Evolutionary conservation across 257 asterid genomes (phyloP).

Genomic region (Lycium ferocissimum): DNA sequence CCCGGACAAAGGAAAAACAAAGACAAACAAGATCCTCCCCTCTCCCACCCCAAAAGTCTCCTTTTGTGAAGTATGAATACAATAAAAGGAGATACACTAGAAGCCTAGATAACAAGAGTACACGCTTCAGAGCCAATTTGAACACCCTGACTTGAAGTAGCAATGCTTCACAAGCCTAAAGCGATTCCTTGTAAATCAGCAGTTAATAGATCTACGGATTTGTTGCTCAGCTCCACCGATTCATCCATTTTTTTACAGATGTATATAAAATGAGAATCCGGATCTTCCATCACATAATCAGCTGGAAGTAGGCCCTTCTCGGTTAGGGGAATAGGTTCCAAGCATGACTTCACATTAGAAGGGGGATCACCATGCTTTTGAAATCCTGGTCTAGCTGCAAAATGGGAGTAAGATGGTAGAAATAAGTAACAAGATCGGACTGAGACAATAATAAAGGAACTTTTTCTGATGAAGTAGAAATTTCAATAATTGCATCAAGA

Average conservation of each 20-base stretch:
- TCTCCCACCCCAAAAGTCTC: background rate
- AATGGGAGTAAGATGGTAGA: conserved; percentile 22
- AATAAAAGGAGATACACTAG: background rate
- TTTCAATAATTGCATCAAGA: too few relatives aligned
- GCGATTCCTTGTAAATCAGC: conserved; percentile 37
- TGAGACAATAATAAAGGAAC: background rate
- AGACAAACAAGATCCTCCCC: background rate
- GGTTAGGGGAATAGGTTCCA: conserved; percentile 72
- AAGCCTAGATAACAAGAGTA: background rate
- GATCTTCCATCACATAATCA: conserved; percentile 82
- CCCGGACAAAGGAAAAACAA: background rate
- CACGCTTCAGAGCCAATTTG: background rate
- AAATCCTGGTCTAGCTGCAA: conserved; percentile 97
- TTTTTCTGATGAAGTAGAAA: too few relatives aligned
- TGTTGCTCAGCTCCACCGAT: conserved; percentile 37
- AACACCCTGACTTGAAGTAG: conserved; percentile 20
- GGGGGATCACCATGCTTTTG: conserved; percentile 60
- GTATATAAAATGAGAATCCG: conserved; percentile 92
- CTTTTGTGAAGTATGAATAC: background rate
- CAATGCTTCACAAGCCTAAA: background rate
- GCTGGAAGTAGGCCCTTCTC: conserved; percentile 82
- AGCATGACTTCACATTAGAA: conserved; percentile 45
- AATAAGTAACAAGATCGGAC: conserved; percentile 19
- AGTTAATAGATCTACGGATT: conserved; percentile 38
- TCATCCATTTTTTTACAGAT: conserved; percentile 66